Conservation (phyloP, 345 rosid species). For the Gossypium mustelinum region DNA sequence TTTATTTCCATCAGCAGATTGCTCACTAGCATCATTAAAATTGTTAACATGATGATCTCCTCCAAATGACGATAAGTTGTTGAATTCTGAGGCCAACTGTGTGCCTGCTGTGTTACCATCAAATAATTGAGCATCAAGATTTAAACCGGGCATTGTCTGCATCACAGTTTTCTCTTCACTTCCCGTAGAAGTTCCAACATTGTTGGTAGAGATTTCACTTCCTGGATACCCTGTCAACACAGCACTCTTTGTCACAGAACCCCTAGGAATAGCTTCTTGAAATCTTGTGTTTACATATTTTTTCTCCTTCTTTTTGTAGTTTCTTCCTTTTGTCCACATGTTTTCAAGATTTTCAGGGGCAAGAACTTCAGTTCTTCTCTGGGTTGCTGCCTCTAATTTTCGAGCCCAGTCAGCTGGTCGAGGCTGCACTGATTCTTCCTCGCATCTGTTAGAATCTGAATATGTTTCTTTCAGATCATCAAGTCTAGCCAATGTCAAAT, state of each 20-base stretch:
- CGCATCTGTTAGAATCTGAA: conserved; percentile 23
- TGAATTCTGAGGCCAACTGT: conserved; percentile 24
- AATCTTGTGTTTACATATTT: conserved; percentile 35
- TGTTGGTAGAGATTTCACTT: conserved; percentile 28
- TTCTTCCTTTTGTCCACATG: conserved; percentile 98
- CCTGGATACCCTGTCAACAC: conserved; percentile 20
- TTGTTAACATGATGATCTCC: conserved; percentile 28
- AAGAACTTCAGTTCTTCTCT: conserved; percentile 94
- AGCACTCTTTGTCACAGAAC: conserved; percentile 19
- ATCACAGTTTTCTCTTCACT: conserved; percentile 37
- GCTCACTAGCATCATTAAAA: conserved; percentile 22
- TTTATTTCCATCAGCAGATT: conserved; percentile 46
- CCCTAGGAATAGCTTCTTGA: conserved; percentile 28
- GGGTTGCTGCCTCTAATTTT: conserved; percentile 72
- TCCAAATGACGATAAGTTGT: conserved; percentile 29
- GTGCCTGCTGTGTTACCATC: conserved; percentile 18
- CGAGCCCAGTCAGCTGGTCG: conserved; percentile 77
- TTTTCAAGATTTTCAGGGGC: conserved; percentile 96
- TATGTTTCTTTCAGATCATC: conserved; percentile 29
- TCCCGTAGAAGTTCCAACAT: conserved; percentile 27
- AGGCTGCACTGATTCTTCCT: conserved; percentile 38
- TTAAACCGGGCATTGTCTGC: conserved; percentile 32
- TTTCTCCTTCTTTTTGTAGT: conserved; percentile 73
- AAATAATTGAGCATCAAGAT: conserved; percentile 35
- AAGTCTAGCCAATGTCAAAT: conserved; percentile 29